Conservation (phyloP, 2,329 filamentous ascomycete genomes). For the Alternaria atra region DNA sequence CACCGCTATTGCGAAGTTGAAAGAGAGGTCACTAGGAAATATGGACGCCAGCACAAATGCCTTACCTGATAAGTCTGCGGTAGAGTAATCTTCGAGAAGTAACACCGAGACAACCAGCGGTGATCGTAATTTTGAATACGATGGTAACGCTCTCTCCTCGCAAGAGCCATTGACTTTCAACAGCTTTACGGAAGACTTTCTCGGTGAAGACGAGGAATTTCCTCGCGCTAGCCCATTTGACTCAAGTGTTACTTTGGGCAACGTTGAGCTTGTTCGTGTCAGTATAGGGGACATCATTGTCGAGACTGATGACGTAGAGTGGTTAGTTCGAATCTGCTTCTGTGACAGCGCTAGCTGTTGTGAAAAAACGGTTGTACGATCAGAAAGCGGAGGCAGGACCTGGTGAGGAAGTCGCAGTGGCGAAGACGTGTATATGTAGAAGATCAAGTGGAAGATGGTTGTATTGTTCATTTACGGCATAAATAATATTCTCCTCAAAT, state of each 20-base stretch:
- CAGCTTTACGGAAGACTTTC: not conserved
- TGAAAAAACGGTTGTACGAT: not conserved
- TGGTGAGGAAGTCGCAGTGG: not conserved
- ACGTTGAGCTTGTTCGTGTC: not conserved
- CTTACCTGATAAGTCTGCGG: not conserved
- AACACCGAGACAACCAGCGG: not conserved
- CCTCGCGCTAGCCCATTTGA: not conserved
- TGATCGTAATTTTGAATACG: slow-evolving; percentile 1
- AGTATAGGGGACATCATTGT: not conserved
- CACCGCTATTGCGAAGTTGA: not conserved
- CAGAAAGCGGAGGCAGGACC: not conserved
- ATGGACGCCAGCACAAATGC: not conserved
- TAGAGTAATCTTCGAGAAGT: not conserved
- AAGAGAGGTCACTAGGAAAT: not conserved
- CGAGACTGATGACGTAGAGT: not conserved
- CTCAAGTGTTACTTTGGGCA: not conserved
- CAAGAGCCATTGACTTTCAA: slow-evolving; percentile 1
- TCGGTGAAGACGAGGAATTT: not conserved
- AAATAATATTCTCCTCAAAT: not conserved
- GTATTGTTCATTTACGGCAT: not conserved
- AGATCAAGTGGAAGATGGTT: not conserved
- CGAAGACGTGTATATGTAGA: not conserved
- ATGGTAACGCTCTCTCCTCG: not conserved
- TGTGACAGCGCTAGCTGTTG: not conserved
- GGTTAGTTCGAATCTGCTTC: slow-evolving; percentile 1